A percentile compares a stretch with the other conserved stretches of the same genome.
These are phyloP conservation scores for Atkinsonella hypoxylon DNA, from an alignment of 2,329 filamentous ascomycete species.

Conservation along the genomic window DNA sequence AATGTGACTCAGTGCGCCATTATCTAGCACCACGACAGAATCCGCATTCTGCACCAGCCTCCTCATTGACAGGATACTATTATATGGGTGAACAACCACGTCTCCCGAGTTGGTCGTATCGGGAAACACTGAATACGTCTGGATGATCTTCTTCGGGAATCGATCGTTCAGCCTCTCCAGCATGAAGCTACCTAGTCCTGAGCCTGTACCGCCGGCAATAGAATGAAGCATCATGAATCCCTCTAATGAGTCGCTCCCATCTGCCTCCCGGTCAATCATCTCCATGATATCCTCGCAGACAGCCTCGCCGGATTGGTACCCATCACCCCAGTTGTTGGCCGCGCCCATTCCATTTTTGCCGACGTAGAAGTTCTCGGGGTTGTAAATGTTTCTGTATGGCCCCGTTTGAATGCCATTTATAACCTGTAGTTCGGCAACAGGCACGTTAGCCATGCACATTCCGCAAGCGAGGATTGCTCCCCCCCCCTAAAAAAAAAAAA, in stretches of 20 bases:
- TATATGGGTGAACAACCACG: conserved; percentile 96
- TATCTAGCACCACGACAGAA: conserved; percentile 94
- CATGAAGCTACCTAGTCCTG: conserved; percentile 88
- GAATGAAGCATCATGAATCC: conserved; percentile 99
- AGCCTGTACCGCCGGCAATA: conserved; percentile 92
- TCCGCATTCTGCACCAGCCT: conserved; percentile 91
- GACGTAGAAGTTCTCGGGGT: conserved; percentile 97
- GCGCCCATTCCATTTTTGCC: conserved; percentile 89
- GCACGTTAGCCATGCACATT: neutral
- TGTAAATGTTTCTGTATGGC: conserved; percentile 97
- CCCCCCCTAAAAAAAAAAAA: too few species aligned
- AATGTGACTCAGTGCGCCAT: conserved; percentile 85
- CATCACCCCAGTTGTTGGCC: conserved; percentile 96
- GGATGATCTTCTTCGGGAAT: conserved; percentile 97
- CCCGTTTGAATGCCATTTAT: conserved; percentile 88
- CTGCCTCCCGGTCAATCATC: conserved; percentile 97
- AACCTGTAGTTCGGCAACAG: conserved; percentile 34
- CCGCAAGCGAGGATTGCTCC: neutral
- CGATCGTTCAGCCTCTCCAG: conserved; percentile 92
- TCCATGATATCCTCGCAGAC: conserved; percentile 97
- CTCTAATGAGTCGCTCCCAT: conserved; percentile 95
- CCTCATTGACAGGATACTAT: conserved; percentile 85
- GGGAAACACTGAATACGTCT: conserved; percentile 97
- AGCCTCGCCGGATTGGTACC: conserved; percentile 81
- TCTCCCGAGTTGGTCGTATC: conserved; percentile 79